Base-by-base conservation (phyloP, 768 basidiomycete genomes). In the Rhizopogon sp. region DNA sequence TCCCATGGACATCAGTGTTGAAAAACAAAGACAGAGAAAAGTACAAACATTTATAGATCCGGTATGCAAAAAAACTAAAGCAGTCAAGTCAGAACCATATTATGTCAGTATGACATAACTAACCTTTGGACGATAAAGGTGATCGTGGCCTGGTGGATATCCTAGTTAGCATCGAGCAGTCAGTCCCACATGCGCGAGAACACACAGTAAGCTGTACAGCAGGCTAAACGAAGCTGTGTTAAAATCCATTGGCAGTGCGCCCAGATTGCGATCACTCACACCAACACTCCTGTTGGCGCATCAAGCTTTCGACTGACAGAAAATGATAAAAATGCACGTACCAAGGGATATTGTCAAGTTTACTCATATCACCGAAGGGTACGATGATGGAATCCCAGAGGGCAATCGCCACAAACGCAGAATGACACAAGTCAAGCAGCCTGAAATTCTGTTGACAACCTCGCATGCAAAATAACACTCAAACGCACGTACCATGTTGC, bases 41-140 rank as follows among this genome's bases (percentile, higher is more conserved):
- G n/a, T 11, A 52, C 25, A 6, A 17, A 66, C 64, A 40, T 58
- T 42, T 56, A 43, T 67, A 61, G 57, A 66, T 67, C 25, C 65
- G 64, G 46, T 65, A 46, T 13, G 56, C 57, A 45, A 68, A 66
- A 53, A 63, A 68, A 37, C 65, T 66, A n/a, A 39, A 37, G 28
- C 13, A 40, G 6, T 25, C 9, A 8, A 28, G 11, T 7, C 10
- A 61, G 28, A 59, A 37, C 17, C 29, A 25, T 39, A 16, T 25
- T 1, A 10, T 17, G n/a, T 3, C 5, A 0, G 14, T 7, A 6
- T 22, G 11, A 25, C 2, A 33, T 14, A 11, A 33, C 56, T 49
- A 14, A 54, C 65, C 58, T 59, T 61, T 66, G 65, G 14, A 56
- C 59, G 6, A 68, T 39, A 28, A 66, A 66, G n/a, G 64, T 65